Conservation (phyloP, 352 stramenopile species). For the Phytophthora pini region DNA sequence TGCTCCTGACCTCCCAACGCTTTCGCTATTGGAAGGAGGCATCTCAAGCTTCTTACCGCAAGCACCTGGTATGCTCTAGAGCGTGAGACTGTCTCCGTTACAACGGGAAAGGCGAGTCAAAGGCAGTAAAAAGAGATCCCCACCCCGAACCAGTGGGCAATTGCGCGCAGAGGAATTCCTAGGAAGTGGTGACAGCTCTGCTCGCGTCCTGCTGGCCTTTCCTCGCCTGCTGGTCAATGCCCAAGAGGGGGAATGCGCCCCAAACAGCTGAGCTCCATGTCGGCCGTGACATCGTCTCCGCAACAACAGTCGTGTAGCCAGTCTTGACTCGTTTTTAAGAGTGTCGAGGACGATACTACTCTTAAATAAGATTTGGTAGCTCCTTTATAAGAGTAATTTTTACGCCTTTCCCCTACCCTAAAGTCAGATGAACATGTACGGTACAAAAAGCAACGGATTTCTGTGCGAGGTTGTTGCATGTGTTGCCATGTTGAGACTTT, state of each 20-base stretch:
- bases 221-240: constrained; percentile 31
- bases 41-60: constrained; percentile 10
- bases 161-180: constrained; percentile 17
- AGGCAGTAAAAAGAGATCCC: constrained; percentile 7
- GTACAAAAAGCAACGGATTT: constrained; percentile 19
- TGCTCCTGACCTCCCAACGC: constrained; percentile 1
- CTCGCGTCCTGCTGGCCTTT: constrained; percentile 20
- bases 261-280: constrained; percentile 45
- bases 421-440: constrained; percentile 30
- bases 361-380: constrained; percentile 1
- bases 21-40: constrained; percentile 31
- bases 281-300: constrained; percentile 27
- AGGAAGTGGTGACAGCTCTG: neutral
- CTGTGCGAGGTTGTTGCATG: constrained; percentile 21
- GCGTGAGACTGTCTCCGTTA: constrained; percentile 23
- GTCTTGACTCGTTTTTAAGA: constrained; percentile 20
- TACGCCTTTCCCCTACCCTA: constrained; percentile 23
- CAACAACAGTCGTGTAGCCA: constrained; percentile 28
- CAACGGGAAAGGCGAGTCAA: constrained; percentile 20
- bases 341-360: constrained; percentile 1
- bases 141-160: constrained; percentile 11
- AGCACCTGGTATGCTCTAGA: constrained; percentile 8
- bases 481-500: constrained; percentile 34
- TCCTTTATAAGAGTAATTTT: constrained; percentile 7
- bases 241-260: constrained; percentile 39